phyloP scores from a whole-genome alignment of 495 filamentous ascomycete genomes.

The Filosporella fistucella region DNA sequence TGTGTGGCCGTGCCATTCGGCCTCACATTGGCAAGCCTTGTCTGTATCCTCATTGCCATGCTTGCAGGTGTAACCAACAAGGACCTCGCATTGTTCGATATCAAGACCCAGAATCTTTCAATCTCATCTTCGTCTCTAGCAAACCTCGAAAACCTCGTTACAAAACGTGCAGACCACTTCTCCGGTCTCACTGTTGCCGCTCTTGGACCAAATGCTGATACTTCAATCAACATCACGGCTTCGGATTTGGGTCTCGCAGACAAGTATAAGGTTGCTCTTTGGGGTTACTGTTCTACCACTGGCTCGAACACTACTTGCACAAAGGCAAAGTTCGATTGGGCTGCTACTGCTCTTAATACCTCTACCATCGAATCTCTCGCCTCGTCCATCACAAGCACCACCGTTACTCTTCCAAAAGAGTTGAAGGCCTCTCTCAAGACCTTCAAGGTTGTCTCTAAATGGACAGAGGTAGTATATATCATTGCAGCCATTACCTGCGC shows the following conservation, averaged over 20 bases:
- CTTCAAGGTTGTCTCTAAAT: constrained; percentile 69
- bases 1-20: constrained; percentile 80
- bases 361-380: constrained; percentile 44
- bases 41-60: constrained; percentile 69
- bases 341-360: constrained; percentile 57
- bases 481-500: constrained; percentile 57
- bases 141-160: constrained; percentile 11
- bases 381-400: constrained; percentile 28
- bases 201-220: background rate
- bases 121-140: constrained; percentile 26
- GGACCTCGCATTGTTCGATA: constrained; percentile 68
- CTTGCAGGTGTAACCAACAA: constrained; percentile 66
- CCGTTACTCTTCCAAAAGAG: constrained; percentile 53
- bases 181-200: constrained; percentile 7
- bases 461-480: constrained; percentile 62
- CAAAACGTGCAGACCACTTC: background rate
- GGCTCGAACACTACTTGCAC: constrained; percentile 48
- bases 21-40: constrained; percentile 66
- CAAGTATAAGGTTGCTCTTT: constrained; percentile 77
- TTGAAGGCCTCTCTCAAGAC: constrained; percentile 61
- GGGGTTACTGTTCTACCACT: constrained; percentile 73
- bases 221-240: constrained; percentile 39
- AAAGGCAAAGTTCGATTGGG: constrained; percentile 72
- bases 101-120: constrained; percentile 47
- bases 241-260: constrained; percentile 58